Evolutionary conservation across 139 green algal genomes (phyloP), one percentile per base, ranked within the genome.

Genomic region (Klebsormidium nitens): DNA sequence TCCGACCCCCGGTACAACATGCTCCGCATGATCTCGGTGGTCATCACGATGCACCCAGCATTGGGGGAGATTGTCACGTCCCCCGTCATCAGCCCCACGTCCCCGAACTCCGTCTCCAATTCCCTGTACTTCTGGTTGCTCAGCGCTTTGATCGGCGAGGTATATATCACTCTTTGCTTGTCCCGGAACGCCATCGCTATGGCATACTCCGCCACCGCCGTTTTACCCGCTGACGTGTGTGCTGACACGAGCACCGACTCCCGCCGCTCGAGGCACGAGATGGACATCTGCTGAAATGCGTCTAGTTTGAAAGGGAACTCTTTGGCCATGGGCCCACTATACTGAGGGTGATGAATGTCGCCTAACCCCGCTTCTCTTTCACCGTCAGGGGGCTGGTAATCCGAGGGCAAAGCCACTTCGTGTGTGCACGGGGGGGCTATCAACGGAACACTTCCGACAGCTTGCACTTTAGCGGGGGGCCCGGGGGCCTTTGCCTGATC

Each of bases 71-170:
- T 83, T 34, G 82, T 88, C 8, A 97, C 91, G 63, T 98, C 93
- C 1, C 92, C 91, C 60, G 89, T 95, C 87, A 92, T 90, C 11
- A 91, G 73, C 19, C 90, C 91, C 56, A 95, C 91, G 44, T 96
- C 89, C 6, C 62, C 69, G 67, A 96, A 96, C 23, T 75, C 44
- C 66, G 90, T 84, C 74, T 92, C 89, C 57, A 97, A 83, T 78
- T 97, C 91, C 1, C 92, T 71, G 70, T 88, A 99, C 81, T 99
- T 99, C 71, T 98, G 93, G 81, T 98, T 98, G 81, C 75, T 89
- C 49, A 98, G 87, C 3, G 92, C 92, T 80, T 98, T 98, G 1
- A 98, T 63, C 1, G 93, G 93, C 0, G 87, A 95, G 40, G 93
- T 98, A 85, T 98, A 98, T 0, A 98, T 84, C 11, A 97, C 88